Evolutionary conservation across 2,329 filamentous ascomycete genomes (phyloP).

Genomic region (Podosphaera fusca): DNA sequence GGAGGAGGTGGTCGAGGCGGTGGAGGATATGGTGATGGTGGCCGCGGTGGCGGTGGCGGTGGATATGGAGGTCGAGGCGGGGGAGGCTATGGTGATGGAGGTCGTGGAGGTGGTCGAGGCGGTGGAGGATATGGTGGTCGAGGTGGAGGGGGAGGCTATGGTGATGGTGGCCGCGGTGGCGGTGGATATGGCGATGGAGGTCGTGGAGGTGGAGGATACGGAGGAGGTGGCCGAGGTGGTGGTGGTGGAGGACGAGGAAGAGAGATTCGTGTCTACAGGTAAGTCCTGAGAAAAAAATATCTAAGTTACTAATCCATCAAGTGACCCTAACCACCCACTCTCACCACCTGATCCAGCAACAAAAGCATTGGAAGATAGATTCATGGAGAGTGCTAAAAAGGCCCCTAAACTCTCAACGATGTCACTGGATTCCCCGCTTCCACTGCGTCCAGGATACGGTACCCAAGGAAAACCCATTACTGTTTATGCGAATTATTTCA

Average conservation of each 20-base stretch:
- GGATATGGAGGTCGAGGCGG: constrained; percentile 7
- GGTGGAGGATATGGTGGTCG: constrained; percentile 11
- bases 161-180: constrained; percentile 8
- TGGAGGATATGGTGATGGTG: constrained; percentile 6
- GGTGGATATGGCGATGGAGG: constrained; percentile 12
- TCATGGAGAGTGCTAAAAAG: constrained; percentile 9
- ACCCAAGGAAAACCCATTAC: constrained; percentile 10
- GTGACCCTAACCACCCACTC: constrained; percentile 8
- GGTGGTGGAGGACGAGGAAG: constrained; percentile 12
- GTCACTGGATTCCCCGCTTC: constrained; percentile 5
- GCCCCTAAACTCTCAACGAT: constrained; percentile 7
- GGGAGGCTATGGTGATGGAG: constrained; percentile 13
- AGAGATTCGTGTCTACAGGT: constrained; percentile 10
- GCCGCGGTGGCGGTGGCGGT: constrained; percentile 10
- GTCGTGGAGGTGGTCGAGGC: constrained; percentile 14
- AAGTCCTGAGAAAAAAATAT: constrained; percentile 3
- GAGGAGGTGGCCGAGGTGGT: constrained; percentile 15
- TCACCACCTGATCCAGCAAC: constrained; percentile 10
- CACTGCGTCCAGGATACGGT: constrained; percentile 14
- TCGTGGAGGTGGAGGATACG: constrained; percentile 8
- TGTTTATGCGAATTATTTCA: constrained; percentile 16
- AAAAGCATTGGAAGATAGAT: constrained; percentile 13
- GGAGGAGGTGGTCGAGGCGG: constrained; percentile 3
- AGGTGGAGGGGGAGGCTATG: constrained; percentile 1
- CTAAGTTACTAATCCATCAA: constrained; percentile 1